Evolutionary conservation across 805 yeast genomes (phyloP), one percentile per base, ranked within the genome.

Genomic region (Yamadazyma paraphyllophila): DNA sequence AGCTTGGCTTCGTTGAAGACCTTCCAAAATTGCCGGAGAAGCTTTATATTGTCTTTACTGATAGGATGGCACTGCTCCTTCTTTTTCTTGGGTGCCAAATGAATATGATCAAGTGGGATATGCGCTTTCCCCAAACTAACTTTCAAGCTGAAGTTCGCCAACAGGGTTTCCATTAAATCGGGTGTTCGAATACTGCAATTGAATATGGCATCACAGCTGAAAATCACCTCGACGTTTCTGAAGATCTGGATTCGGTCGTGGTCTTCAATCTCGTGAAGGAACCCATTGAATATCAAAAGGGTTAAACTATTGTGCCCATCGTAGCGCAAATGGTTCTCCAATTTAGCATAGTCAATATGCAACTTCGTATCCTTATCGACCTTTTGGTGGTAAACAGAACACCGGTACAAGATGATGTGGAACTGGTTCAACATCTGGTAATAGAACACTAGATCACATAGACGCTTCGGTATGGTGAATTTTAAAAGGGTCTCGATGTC

Each of bases 171-270:
- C 38, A 60, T 49, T 3, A 36, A 33, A 14, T 41, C 45, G 9
- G 25, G 36, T 4, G 37, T 36, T 2, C 41, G 43, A 2, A 45
- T 14, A 1, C 41, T 33, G 39, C 62, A 60, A 36, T 48, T 50
- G 31, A 60, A 37, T 2, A 57, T 48, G 7, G 59, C 51, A 47
- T 61, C 59, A 41, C 58, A 58, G 11, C 40, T 36, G 7, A 65
- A 33, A 2, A 44, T 47, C 8, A 65, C 46, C 39, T 63, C 67
- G 11, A 62, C 35, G 38, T 57, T 60, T 41, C 67, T 46, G 50
- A 60, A 59, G 10, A 65, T 49, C 30, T 52, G 50, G 20, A 52
- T 45, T 16, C 55, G 43, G 3, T 46, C 49, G 7, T 51, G 49
- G 16, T 50, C 53, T 11, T 50, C 47, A 1, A 52, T 26, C 9